Evolutionary conservation across 2,329 filamentous ascomycete species (phyloP).

Genomic region (Graphilbum ipis-grandicollis): DNA sequence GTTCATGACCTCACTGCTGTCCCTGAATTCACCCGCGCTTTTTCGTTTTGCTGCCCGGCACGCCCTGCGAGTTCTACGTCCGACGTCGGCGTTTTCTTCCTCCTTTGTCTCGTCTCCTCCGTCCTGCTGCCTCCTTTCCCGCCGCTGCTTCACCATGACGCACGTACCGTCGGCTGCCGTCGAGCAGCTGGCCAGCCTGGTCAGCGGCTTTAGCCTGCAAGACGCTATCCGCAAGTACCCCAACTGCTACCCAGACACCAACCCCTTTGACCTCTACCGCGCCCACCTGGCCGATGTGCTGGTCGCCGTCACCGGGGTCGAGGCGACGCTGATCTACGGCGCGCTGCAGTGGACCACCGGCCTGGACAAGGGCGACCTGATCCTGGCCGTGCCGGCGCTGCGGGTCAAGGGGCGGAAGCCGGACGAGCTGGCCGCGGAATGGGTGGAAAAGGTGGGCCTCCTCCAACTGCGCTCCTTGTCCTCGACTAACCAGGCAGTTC

Average conservation of each 20-base stretch:
- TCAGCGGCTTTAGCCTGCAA: conserved; percentile 18
- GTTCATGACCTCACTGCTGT: too few relatives aligned
- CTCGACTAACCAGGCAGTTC: conserved; percentile 25
- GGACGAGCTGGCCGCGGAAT: conserved; percentile 41
- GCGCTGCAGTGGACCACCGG: conserved; percentile 63
- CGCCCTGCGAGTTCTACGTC: too few relatives aligned
- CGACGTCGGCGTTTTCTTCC: neutral
- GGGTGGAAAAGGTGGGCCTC: conserved; percentile 27
- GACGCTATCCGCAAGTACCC: conserved; percentile 27
- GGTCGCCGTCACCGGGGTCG: conserved; percentile 51
- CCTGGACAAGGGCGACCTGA: conserved; percentile 68
- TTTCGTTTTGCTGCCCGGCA: too few relatives aligned
- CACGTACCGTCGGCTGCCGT: conserved; percentile 8
- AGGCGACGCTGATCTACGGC: conserved; percentile 53
- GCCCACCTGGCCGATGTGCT: conserved; percentile 57
- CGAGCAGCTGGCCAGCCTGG: conserved; percentile 16
- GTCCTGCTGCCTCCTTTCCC: neutral
- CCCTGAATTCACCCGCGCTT: too few relatives aligned
- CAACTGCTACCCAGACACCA: conserved; percentile 47
- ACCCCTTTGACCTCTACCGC: conserved; percentile 67
- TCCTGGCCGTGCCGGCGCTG: conserved; percentile 63
- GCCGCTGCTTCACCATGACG: neutral
- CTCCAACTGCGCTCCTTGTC: too few relatives aligned
- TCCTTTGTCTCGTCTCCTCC: neutral
- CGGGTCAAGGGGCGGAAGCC: conserved; percentile 57